These are phyloP conservation scores for Xylariaceae sp. DNA, from an alignment of 2,329 filamentous ascomycete genomes.

Conservation along the genomic window DNA sequence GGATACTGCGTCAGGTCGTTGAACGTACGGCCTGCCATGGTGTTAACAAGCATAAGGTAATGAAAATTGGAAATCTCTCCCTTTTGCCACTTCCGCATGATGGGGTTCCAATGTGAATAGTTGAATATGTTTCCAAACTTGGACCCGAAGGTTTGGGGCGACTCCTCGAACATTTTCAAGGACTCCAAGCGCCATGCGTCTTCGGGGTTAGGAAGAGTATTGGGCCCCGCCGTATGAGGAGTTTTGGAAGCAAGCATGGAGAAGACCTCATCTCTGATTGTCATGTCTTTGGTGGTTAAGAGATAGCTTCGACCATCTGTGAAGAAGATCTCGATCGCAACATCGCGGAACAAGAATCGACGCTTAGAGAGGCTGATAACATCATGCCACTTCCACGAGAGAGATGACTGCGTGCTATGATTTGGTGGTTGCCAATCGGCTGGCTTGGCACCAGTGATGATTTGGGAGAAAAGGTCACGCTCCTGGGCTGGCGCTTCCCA, in stretches of 20 bases:
- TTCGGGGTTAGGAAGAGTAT: constrained; percentile 68
- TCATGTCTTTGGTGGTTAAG: constrained; percentile 72
- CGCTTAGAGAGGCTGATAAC: constrained; percentile 94
- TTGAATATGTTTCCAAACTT: constrained; percentile 93
- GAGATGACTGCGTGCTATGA: constrained; percentile 68
- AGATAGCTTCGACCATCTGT: constrained; percentile 94
- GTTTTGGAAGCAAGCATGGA: constrained; percentile 71
- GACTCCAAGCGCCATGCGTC: constrained; percentile 90
- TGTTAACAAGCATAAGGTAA: constrained; percentile 97
- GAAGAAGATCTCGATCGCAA: constrained; percentile 96
- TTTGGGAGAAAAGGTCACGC: constrained; percentile 89
- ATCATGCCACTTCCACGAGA: constrained; percentile 91
- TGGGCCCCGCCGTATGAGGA: constrained; percentile 68
- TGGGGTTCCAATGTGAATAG: constrained; percentile 71
- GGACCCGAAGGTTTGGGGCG: constrained; percentile 64
- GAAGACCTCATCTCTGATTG: constrained; percentile 73
- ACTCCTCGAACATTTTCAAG: constrained; percentile 60
- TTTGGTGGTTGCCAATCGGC: constrained; percentile 57
- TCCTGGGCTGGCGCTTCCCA: constrained; percentile 91
- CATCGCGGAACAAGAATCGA: constrained; percentile 89
- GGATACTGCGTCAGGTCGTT: constrained; percentile 98
- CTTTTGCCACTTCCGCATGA: constrained; percentile 83
- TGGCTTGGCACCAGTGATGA: constrained; percentile 69
- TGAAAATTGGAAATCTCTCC: constrained; percentile 98
- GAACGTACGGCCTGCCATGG: constrained; percentile 92